Percentiles rank a stretch among this genome's conserved stretches.
These are phyloP conservation scores for Aspergillus cristatus DNA, from an alignment of 495 filamentous ascomycete species.

Conservation along the genomic window DNA sequence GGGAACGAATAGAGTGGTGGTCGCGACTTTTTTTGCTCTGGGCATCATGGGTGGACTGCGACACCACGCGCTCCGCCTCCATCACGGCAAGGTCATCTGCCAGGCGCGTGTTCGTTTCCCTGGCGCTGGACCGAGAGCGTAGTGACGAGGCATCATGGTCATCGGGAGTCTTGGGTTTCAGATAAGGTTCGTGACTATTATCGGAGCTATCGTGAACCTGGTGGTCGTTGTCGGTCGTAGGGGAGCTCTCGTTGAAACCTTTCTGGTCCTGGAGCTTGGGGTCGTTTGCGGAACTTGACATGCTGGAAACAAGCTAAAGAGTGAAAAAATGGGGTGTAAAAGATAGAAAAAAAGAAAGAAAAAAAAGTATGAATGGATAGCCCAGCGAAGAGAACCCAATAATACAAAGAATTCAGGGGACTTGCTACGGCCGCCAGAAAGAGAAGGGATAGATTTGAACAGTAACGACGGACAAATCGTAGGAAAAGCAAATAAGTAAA, in stretches of 20 bases:
- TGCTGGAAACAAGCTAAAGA: no score
- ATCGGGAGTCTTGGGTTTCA: neutral
- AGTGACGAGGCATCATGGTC: neutral
- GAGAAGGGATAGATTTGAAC: no score
- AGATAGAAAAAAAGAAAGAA: no score
- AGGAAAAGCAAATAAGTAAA: no score
- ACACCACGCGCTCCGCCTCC: constrained; percentile 58
- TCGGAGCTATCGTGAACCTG: no score
- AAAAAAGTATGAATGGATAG: no score
- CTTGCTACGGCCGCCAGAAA: no score
- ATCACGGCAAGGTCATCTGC: constrained; percentile 70
- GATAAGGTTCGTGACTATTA: neutral
- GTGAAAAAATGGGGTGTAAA: no score
- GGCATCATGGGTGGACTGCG: constrained; percentile 31
- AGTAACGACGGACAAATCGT: no score
- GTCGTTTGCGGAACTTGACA: neutral
- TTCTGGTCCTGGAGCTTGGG: neutral
- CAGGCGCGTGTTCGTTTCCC: constrained; percentile 40
- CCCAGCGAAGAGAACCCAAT: no score
- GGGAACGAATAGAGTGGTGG: constrained; percentile 23
- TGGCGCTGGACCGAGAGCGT: neutral
- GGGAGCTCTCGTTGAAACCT: neutral
- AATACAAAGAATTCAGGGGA: no score
- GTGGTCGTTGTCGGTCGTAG: neutral
- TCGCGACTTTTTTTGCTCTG: constrained; percentile 17